Evolutionary conservation across 2,329 filamentous ascomycete species (phyloP).

Genomic region (Didymella pinodella): DNA sequence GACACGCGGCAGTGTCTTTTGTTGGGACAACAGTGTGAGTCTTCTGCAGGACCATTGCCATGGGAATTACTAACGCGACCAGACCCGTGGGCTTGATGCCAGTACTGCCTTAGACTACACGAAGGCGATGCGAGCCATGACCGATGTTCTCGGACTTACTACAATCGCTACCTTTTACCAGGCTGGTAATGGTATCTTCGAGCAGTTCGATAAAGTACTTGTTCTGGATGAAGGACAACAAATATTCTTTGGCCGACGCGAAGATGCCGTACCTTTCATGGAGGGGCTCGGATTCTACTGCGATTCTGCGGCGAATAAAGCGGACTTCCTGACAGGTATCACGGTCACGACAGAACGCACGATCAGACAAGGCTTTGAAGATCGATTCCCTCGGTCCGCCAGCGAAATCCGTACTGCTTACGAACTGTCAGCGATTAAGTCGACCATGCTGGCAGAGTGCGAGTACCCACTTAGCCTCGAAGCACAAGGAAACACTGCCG

Average conservation of each 20-base stretch:
- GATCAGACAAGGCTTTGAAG: background rate
- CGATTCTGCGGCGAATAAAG: background rate
- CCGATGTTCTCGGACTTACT: background rate
- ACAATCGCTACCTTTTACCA: background rate
- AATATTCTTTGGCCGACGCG: background rate
- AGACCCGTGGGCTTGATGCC: background rate
- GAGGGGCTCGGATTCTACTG: background rate
- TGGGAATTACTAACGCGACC: background rate
- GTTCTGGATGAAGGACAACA: background rate
- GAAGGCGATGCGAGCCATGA: background rate
- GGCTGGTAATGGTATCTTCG: background rate
- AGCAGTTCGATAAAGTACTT: background rate
- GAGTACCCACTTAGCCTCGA: background rate
- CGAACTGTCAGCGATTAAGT: background rate
- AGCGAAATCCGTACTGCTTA: background rate
- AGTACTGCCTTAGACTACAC: background rate
- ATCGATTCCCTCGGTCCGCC: background rate
- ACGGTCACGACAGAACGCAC: background rate
- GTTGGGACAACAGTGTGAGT: background rate
- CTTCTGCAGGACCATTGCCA: background rate
- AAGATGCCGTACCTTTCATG: background rate
- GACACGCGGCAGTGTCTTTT: background rate
- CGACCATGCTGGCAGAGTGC: background rate
- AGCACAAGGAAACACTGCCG: background rate
- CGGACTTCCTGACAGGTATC: background rate